Evolutionary conservation across 2,329 filamentous ascomycete genomes (phyloP).

Genomic region (Paraphaeosphaeria sporulosa): DNA sequence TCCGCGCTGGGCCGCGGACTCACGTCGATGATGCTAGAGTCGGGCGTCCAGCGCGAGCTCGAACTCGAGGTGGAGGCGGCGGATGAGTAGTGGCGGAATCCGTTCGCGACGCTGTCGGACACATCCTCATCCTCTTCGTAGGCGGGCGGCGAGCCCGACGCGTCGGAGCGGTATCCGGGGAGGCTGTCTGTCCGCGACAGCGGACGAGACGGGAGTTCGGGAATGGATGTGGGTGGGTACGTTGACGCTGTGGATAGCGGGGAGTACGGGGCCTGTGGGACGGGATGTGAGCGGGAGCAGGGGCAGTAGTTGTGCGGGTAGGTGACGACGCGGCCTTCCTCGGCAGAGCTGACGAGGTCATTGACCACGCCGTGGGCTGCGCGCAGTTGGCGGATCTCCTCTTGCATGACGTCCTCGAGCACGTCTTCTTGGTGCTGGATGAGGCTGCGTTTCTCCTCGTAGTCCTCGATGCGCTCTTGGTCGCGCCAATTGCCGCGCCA

Average conservation of each 20-base stretch:
- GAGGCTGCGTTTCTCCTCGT: constrained; percentile 61
- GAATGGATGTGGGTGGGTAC: constrained; percentile 40
- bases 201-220: constrained; percentile 43
- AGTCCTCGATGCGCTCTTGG: constrained; percentile 47
- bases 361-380: constrained; percentile 62
- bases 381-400: constrained; percentile 59
- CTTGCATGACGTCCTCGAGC: constrained; percentile 54
- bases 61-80: constrained; percentile 25
- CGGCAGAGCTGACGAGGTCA: constrained; percentile 52
- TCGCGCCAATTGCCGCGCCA: constrained; percentile 53
- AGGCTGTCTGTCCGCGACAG: constrained; percentile 50
- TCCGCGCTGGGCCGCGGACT: constrained; percentile 49
- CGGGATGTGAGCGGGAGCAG: constrained; percentile 20
- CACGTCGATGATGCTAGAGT: constrained; percentile 49
- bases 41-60: constrained; percentile 46
- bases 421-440: constrained; percentile 56
- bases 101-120: constrained; percentile 50
- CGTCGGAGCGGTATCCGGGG: constrained; percentile 55
- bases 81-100: constrained; percentile 51
- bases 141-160: constrained; percentile 48
- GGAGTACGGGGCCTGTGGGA: constrained; percentile 28
- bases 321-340: constrained; percentile 40
- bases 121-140: constrained; percentile 53
- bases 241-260: constrained; percentile 40
- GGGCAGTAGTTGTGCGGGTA: constrained; percentile 29